Base-by-base conservation (phyloP, 768 basidiomycete genomes). In the Termitomyces sp. region DNA sequence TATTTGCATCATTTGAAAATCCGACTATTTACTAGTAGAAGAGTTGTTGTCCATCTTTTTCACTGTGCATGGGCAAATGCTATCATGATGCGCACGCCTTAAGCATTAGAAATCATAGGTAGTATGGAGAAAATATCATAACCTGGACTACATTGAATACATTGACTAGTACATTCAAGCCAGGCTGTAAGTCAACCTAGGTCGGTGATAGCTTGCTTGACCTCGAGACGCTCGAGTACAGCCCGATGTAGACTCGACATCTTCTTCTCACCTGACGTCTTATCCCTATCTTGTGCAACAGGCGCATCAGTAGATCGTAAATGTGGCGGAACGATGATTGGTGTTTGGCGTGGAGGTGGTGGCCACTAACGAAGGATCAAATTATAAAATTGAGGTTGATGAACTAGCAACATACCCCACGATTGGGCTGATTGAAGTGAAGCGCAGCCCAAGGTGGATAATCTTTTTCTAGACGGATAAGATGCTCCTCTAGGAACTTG, bases 381-480 rank as follows among this genome's bases (percentile, higher is more conserved):
- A 48, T 38, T 48, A 40, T 19, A n/a, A 10, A 33, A 33, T 10
- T 53, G 30, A 21, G 37, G 46, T 30, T 44, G 26, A n/a, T n/a
- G 26, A 33, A 53, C 53, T 31, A 54, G 53, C 12, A 46, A 78
- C 87, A 48, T 71, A 92, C 91, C 28, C 85, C 87, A 56, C 91
- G 82, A 63, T 83, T 79, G 3, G 91, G 91, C 65, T 93, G 90
- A 55, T 88, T 91, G 67, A 92, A 92, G 65, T 92, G 90, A 23
- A 86, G 73, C 21, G 92, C 70, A 4, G 79, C 84, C 7, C 77
- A 79, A 0, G 91, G 90, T 3, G 81, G 80, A 5, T 82, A 82
- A 52, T 91, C 89, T 63, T 82, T 88, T 67, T 93, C 90, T 1
- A 93, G 74, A 50, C 78, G 78, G 38, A 87, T 76, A 57, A 93